Percentiles rank a stretch among this genome's conserved stretches.
phyloP scores from a whole-genome alignment of 2,329 filamentous ascomycete species.

The Trichoderma sp. region DNA sequence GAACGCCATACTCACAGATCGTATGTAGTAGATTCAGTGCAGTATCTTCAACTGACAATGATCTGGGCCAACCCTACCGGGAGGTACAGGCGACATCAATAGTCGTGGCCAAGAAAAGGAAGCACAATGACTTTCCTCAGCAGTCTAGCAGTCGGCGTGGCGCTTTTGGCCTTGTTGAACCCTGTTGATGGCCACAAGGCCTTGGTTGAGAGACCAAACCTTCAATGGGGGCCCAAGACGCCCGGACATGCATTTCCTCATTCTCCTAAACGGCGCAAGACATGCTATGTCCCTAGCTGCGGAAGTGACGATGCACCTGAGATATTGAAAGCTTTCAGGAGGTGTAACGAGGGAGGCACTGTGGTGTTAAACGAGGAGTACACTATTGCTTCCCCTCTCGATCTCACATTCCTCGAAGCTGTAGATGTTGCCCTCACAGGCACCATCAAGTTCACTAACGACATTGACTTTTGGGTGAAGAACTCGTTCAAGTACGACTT shows the following conservation, averaged over 20 bases:
- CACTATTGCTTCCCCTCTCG: conserved; percentile 3
- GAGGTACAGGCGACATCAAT: too few species aligned
- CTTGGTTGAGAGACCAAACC: not conserved
- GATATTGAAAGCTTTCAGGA: conserved; percentile 8
- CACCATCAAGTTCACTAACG: conserved; percentile 1
- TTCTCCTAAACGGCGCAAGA: conserved; percentile 14
- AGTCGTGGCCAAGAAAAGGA: too few species aligned
- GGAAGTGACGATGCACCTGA: not conserved
- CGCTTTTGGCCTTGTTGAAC: not conserved
- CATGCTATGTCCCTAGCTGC: conserved; percentile 4
- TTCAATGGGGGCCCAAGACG: conserved; percentile 18
- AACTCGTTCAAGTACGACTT: conserved; percentile 19
- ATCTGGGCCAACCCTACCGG: not conserved
- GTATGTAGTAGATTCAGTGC: too few species aligned
- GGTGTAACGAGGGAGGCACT: not conserved
- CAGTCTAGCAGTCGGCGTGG: not conserved
- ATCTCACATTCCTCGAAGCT: conserved; percentile 10
- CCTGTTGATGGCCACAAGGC: not conserved
- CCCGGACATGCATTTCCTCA: conserved; percentile 12
- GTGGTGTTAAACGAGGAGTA: conserved; percentile 6
- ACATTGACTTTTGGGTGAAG: conserved; percentile 10
- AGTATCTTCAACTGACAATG: not conserved
- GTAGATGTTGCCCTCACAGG: conserved; percentile 6
- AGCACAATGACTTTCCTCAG: conserved; percentile 1
- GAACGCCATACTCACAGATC: not conserved